Conservation (phyloP, 331 rosid genomes). For the Pyracantha coccinea region DNA sequence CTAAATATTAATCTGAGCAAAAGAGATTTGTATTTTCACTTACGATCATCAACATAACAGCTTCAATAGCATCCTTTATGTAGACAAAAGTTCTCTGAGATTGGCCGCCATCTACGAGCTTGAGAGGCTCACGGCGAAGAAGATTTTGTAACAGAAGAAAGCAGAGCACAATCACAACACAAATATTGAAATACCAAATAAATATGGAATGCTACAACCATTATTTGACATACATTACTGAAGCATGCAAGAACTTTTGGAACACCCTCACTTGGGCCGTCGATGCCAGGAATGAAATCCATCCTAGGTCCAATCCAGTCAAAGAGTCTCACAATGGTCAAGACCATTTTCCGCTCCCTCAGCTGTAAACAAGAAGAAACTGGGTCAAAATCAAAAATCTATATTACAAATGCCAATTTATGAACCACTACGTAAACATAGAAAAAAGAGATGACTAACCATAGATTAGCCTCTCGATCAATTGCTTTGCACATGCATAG, state of each 20-base stretch:
- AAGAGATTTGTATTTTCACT: slow-evolving; percentile 1
- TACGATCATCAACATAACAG: slow-evolving; percentile 88
- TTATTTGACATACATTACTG: slow-evolving; percentile 58
- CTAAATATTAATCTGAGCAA: background rate
- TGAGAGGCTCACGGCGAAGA: slow-evolving; percentile 81
- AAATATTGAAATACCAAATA: background rate
- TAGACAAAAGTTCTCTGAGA: slow-evolving; percentile 89
- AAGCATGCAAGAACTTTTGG: slow-evolving; percentile 96
- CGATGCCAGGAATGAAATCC: slow-evolving; percentile 98
- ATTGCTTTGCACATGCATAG: slow-evolving; percentile 90
- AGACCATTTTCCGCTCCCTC: slow-evolving; percentile 96
- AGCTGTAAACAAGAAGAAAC: slow-evolving; percentile 30
- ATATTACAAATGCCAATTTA: background rate
- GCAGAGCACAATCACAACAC: slow-evolving; percentile 12
- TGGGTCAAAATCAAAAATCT: slow-evolving; percentile 9
- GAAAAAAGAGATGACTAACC: slow-evolving; percentile 35
- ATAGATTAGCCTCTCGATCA: slow-evolving; percentile 86
- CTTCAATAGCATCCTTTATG: slow-evolving; percentile 92
- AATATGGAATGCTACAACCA: background rate
- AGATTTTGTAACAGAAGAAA: slow-evolving; percentile 52
- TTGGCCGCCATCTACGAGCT: slow-evolving; percentile 92
- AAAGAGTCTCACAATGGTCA: slow-evolving; percentile 84
- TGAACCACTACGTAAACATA: background rate
- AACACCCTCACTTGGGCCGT: slow-evolving; percentile 97
- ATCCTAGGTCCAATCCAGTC: slow-evolving; percentile 97